Evolutionary conservation across 345 rosid genomes (phyloP).

Genomic region (Aethionema arabicum): DNA sequence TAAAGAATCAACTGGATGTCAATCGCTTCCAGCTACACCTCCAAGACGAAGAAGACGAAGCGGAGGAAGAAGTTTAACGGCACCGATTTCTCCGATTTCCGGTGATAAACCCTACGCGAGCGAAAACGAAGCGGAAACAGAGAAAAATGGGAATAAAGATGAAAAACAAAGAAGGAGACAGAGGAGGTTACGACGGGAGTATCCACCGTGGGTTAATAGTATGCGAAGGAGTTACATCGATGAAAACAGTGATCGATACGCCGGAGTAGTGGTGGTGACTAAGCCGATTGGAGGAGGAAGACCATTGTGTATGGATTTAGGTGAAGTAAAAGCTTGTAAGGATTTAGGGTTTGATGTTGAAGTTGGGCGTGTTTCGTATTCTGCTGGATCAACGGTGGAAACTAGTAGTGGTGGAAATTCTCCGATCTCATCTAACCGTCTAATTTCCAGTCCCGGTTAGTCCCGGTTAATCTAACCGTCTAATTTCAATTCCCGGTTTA

Average conservation of each 20-base stretch:
- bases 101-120: constrained; percentile 66
- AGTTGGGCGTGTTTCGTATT: constrained; percentile 45
- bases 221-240: constrained; percentile 33
- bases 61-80: background rate
- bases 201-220: constrained; percentile 40
- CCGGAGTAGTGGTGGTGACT: constrained; percentile 66
- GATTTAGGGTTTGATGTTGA: constrained; percentile 92
- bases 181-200: constrained; percentile 41
- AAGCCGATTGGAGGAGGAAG: constrained; percentile 78
- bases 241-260: constrained; percentile 41
- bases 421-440: constrained; percentile 84
- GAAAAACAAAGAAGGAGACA: constrained; percentile 33
- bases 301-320: constrained; percentile 87
- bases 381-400: constrained; percentile 49
- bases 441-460: constrained; percentile 90
- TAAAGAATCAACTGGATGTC: constrained; percentile 29
- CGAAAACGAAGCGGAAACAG: constrained; percentile 62
- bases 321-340: constrained; percentile 83
- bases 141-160: constrained; percentile 51
- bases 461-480: background rate
- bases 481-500: no score
- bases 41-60: constrained; percentile 27
- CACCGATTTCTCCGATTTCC: constrained; percentile 14
- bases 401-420: constrained; percentile 87
- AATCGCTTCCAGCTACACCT: constrained; percentile 36